Percentiles rank a stretch among this genome's conserved stretches.
Evolutionary conservation across 352 stramenopile genomes (phyloP).

Genomic region (Phytophthora crassamura): DNA sequence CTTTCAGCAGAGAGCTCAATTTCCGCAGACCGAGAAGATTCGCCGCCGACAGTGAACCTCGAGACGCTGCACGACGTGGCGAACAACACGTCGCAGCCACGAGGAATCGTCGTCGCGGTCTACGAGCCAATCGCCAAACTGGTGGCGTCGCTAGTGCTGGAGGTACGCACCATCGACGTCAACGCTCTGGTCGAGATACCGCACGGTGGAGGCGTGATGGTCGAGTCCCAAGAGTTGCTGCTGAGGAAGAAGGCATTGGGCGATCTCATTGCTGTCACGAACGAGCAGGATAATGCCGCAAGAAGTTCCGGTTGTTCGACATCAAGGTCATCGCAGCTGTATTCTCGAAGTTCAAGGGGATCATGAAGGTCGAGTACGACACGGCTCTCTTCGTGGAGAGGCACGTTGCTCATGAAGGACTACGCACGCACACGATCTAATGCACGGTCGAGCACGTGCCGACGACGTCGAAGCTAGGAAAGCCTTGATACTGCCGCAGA

Average conservation of each 20-base stretch:
- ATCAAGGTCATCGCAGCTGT: conserved; percentile 40
- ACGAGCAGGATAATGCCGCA: conserved; percentile 24
- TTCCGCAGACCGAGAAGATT: too few species aligned
- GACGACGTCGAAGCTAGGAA: conserved; percentile 1
- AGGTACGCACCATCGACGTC: conserved; percentile 34
- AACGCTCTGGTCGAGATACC: conserved; percentile 39
- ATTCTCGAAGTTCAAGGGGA: conserved; percentile 53
- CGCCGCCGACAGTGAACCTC: background rate
- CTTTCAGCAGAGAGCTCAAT: too few species aligned
- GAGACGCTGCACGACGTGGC: conserved; percentile 21
- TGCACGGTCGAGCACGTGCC: conserved; percentile 33
- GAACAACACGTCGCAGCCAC: conserved; percentile 17
- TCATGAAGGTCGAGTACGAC: conserved; percentile 60
- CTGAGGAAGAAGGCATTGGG: conserved; percentile 17
- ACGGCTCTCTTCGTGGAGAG: conserved; percentile 47
- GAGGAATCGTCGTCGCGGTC: conserved; percentile 39
- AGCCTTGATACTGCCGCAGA: conserved; percentile 14
- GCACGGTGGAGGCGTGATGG: conserved; percentile 42
- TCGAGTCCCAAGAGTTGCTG: conserved; percentile 6
- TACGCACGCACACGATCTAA: conserved; percentile 35
- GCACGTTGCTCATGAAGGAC: conserved; percentile 60
- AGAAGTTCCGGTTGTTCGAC: conserved; percentile 40
- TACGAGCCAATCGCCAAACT: conserved; percentile 42
- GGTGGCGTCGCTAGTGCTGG: conserved; percentile 35
- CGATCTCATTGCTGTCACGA: conserved; percentile 9